These are phyloP conservation scores for Diutina catenulata DNA, from an alignment of 1,139 yeast species.

Conservation along the genomic window DNA sequence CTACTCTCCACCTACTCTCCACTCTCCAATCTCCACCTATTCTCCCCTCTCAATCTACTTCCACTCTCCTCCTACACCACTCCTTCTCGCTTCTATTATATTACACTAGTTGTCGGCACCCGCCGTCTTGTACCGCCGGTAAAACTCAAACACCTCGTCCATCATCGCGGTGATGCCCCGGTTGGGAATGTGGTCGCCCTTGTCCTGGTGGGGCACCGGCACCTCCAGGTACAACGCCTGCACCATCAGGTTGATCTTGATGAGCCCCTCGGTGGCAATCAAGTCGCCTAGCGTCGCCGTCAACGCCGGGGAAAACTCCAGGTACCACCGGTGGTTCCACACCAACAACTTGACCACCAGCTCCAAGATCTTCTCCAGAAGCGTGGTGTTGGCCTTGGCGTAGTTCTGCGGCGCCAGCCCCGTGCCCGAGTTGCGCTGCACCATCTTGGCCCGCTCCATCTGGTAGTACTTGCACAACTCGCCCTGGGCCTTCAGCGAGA, in stretches of 20 bases:
- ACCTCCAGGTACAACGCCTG: slow-evolving; percentile 52
- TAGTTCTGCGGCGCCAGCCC: slow-evolving; percentile 13
- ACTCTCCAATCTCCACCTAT: too few species aligned
- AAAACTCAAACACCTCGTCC: slow-evolving; percentile 38
- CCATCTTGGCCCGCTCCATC: slow-evolving; percentile 29
- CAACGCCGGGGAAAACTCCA: slow-evolving; percentile 70
- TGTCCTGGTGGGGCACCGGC: slow-evolving; percentile 10
- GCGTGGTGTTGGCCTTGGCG: slow-evolving; percentile 32
- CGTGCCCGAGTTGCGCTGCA: slow-evolving; percentile 17
- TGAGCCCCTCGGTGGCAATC: slow-evolving; percentile 66
- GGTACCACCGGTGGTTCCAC: slow-evolving; percentile 97
- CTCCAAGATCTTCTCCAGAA: slow-evolving; percentile 56
- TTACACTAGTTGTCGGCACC: slow-evolving; percentile 22
- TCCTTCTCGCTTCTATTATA: too few species aligned
- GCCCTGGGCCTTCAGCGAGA: slow-evolving; percentile 32
- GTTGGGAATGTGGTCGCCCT: slow-evolving; percentile 11
- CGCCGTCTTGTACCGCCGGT: slow-evolving; percentile 33
- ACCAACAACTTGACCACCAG: slow-evolving; percentile 67
- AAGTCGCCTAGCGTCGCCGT: slow-evolving; percentile 43
- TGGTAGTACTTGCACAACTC: slow-evolving; percentile 60
- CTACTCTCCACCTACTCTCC: too few species aligned
- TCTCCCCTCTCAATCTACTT: too few species aligned
- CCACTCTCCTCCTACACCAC: too few species aligned
- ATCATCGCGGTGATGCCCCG: slow-evolving; percentile 53
- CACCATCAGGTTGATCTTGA: slow-evolving; percentile 66